Evolutionary conservation across 2,329 filamentous ascomycete genomes (phyloP), one percentile per base, ranked within the genome.

Genomic region (Venturia asperata): DNA sequence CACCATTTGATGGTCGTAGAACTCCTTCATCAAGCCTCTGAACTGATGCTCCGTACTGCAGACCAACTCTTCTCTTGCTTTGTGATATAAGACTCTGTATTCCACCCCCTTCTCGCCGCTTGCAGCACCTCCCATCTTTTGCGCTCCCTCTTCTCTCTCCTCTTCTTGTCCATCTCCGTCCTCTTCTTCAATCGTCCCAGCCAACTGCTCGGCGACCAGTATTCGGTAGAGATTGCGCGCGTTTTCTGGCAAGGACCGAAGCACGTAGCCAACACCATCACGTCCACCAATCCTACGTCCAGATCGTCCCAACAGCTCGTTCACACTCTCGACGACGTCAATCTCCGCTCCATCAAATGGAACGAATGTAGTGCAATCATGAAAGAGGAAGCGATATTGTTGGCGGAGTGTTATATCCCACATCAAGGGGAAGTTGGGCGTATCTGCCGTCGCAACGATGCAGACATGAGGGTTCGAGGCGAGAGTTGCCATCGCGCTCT

Each of bases 1-100:
- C 68, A 99, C 89, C 86, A 99, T 97, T 73, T 97, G 91, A 79
- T 99, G 94, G 72, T 99, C 94, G 74, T 97, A 91, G 75, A 99
- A 94, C 83, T 99, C 94, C 78, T 97, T 97, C 68, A 99, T 77
- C 73, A 99, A 75, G 34, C 92, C 96, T 67, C 94, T 84, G 78
- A 97, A 97, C 68, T 91, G 92, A 84, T 97, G 92, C 78, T 97
- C 94, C 67, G 90, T 96, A 70, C 90, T 94, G 75, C 93, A 97
- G 62, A 99, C 94, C 75, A 99, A 97, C 73, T 96, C 92, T 77
- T 97, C 92, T 5, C 93, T 89, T 2, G 94, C 92, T 78, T 96
- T 97, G 74, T 96, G 92, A 73, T 97, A 99, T 68, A 99, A 76
- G 70, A 91, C 87, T 27, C 91, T 83, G 74, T 97, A 97, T 77